Percentiles rank a stretch among this genome's conserved stretches.
Conservation (phyloP, 495 filamentous ascomycete species). For the Evansstolkia leycettana region DNA sequence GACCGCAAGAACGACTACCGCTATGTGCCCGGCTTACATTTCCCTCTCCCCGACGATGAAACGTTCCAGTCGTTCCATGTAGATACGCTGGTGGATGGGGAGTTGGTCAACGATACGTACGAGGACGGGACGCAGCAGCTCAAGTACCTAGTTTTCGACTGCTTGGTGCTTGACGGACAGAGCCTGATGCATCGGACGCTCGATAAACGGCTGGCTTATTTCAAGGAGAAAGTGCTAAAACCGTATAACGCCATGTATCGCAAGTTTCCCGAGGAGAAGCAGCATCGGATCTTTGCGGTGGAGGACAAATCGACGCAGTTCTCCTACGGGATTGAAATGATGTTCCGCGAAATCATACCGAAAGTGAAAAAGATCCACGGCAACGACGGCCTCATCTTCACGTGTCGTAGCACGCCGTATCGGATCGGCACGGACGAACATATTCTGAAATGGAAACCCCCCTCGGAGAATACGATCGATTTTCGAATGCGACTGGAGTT, state of each 20-base stretch:
- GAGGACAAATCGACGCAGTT: slow-evolving; percentile 81
- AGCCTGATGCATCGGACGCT: slow-evolving; percentile 64
- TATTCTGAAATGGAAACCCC: slow-evolving; percentile 96
- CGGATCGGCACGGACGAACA: slow-evolving; percentile 79
- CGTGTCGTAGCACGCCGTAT: slow-evolving; percentile 75
- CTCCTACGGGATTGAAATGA: slow-evolving; percentile 77
- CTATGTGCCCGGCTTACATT: slow-evolving; percentile 64
- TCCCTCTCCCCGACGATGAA: slow-evolving; percentile 55
- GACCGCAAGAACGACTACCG: slow-evolving; percentile 97
- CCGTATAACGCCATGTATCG: slow-evolving; percentile 66
- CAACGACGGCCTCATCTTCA: slow-evolving; percentile 95
- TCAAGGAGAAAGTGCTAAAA: slow-evolving; percentile 62
- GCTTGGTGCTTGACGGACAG: slow-evolving; percentile 68
- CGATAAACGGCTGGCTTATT: slow-evolving; percentile 81
- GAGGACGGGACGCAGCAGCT: slow-evolving; percentile 51
- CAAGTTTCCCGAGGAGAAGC: slow-evolving; percentile 54
- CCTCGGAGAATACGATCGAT: slow-evolving; percentile 84
- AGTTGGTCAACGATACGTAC: slow-evolving; percentile 71
- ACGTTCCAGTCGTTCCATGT: slow-evolving; percentile 53
- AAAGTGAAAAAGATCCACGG: slow-evolving; percentile 63
- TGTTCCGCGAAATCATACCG: slow-evolving; percentile 78
- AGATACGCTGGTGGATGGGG: slow-evolving; percentile 80
- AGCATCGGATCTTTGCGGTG: slow-evolving; percentile 63
- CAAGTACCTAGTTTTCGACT: slow-evolving; percentile 87
- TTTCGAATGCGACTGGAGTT: slow-evolving; percentile 73